phyloP scores from a whole-genome alignment of 805 yeast genomes.

The Metahyphopichia silvanorum region DNA sequence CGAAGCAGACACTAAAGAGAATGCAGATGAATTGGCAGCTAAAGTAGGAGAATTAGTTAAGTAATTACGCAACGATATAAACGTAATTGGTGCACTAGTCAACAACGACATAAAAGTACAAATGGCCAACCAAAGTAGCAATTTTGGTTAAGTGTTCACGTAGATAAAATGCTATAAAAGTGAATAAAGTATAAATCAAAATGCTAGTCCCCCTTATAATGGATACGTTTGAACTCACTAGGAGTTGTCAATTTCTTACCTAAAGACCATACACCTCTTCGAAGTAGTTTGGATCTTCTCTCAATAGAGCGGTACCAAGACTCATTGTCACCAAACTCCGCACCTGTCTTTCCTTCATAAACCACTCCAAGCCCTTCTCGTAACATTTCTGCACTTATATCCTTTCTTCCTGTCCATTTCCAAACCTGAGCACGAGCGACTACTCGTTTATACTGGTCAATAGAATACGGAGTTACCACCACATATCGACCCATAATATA shows the following conservation, averaged over 20 bases:
- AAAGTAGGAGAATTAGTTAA: constrained; percentile 26
- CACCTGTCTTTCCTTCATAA: constrained; percentile 77
- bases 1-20: constrained; percentile 58
- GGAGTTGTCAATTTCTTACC: constrained; percentile 60
- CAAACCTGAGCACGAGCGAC: constrained; percentile 75
- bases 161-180: not conserved
- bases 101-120: no score
- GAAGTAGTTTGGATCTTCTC: constrained; percentile 49
- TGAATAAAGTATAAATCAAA: not conserved
- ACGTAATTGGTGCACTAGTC: no score
- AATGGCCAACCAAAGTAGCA: no score
- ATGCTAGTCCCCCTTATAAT: constrained; percentile 15
- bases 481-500: constrained; percentile 66
- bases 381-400: constrained; percentile 87
- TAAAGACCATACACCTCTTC: constrained; percentile 69
- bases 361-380: constrained; percentile 80
- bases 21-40: constrained; percentile 26
- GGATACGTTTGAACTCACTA: constrained; percentile 64
- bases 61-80: no score
- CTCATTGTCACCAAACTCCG: constrained; percentile 84
- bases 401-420: constrained; percentile 58
- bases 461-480: constrained; percentile 70
- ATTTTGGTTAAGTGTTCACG: not conserved
- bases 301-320: constrained; percentile 58
- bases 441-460: constrained; percentile 87